Base-by-base conservation (phyloP, 257 asterid species). In the Paraleonurus japonicus region DNA sequence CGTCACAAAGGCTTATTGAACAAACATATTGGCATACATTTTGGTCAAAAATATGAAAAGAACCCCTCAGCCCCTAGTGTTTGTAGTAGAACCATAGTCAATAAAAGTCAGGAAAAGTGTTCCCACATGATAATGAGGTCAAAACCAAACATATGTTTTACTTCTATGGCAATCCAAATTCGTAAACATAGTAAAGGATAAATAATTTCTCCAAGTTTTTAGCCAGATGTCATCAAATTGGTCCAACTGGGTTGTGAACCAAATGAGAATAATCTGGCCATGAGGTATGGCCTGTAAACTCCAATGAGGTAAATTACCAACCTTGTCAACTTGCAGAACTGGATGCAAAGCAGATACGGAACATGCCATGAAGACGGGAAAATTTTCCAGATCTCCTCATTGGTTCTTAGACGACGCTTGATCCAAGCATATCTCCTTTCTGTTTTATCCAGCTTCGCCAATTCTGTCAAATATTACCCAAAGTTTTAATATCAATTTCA, bases 311-410 rank as follows among this genome's bases (percentile, higher is more conserved):
- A 66, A 50, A 68, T 61, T 50, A 77, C 86, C 70, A 63, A 93
- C 98, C 98, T 93, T 27, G 98, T 93, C 88, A 90, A 75, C 89
- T 93, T 93, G 95, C 97, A 93, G 89, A 89, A 93, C 81, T 93
- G 97, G 87, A 90, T 93, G 87, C 96, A 93, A 61, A 90, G 96
- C 77, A 93, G 89, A 81, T 93, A 93, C 48, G 93, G 85, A 37
- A 90, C 97, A 74, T 88, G 97, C 98, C 98, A 90, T 55, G 95
- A 82, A 78, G 94, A 78, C 12, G 97, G 98, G 76, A 93, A 93
- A 62, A 87, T 79, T 86, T 93, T 93, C 97, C 97, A 93, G 55
- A 93, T 90, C 74, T 93, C 98, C 76, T 93, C 98, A 78, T 93
- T 93, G 74, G 95, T 85, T 77, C 98, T 88, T 68, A 93, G 80